A percentile compares a stretch with the other conserved stretches of the same genome.
Conservation (phyloP, 768 basidiomycete species). For the Leccinum fibrillosum region DNA sequence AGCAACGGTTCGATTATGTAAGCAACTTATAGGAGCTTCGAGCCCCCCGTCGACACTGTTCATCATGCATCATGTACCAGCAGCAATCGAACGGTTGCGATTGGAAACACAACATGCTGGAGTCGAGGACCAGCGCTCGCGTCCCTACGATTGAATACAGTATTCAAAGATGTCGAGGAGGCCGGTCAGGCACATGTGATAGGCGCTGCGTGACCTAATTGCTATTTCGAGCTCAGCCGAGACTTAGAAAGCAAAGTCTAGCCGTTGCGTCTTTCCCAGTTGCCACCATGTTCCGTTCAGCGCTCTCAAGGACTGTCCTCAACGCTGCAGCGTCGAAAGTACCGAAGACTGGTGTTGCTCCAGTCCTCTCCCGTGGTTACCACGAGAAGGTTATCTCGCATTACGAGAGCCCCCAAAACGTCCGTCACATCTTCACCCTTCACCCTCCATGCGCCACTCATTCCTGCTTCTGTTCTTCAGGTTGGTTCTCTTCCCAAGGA, state of each 20-base stretch:
- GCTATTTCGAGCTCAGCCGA: conserved; percentile 24
- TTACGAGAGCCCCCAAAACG: conserved; percentile 97
- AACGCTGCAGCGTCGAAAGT: conserved; percentile 41
- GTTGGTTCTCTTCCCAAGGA: conserved; percentile 94
- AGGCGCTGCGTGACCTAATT: not conserved
- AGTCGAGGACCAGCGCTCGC: too few species aligned
- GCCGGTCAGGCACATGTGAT: too few species aligned
- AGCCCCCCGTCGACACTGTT: too few species aligned
- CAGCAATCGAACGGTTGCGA: too few species aligned
- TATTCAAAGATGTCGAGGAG: too few species aligned
- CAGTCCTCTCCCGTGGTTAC: conserved; percentile 68
- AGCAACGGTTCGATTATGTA: too few species aligned
- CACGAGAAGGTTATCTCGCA: conserved; percentile 98
- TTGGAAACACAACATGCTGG: too few species aligned
- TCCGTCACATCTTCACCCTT: conserved; percentile 43
- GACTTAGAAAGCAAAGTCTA: conserved; percentile 5
- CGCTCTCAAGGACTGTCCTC: conserved; percentile 49
- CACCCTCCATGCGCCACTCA: conserved; percentile 52
- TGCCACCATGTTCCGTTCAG: conserved; percentile 68
- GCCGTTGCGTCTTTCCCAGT: conserved; percentile 21
- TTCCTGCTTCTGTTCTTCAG: conserved; percentile 38
- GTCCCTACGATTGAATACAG: not conserved
- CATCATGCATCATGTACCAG: too few species aligned
- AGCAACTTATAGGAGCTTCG: too few species aligned
- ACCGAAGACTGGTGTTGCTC: conserved; percentile 40